Conservation (phyloP, 495 filamentous ascomycete species). For the Aspergillus bridgeri region DNA sequence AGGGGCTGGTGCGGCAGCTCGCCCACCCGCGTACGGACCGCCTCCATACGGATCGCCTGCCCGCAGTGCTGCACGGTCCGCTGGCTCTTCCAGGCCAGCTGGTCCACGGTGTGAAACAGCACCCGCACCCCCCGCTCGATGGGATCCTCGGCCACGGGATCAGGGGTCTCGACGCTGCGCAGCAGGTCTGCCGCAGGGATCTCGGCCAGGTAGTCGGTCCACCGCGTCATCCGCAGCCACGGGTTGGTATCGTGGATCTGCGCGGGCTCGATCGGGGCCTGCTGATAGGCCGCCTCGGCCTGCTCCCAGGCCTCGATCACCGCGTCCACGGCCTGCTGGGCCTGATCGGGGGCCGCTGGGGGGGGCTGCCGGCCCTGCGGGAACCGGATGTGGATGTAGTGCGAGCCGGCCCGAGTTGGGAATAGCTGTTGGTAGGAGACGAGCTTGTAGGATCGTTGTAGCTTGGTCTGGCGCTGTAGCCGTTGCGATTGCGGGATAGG, state of each 20-base stretch:
- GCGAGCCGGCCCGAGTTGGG: background rate
- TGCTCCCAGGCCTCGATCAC: background rate
- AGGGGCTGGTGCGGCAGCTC: background rate
- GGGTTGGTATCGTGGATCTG: no score
- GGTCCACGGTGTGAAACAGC: background rate
- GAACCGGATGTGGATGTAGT: conserved; percentile 1
- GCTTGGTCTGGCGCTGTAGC: background rate
- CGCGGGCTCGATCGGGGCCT: background rate
- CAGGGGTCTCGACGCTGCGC: background rate
- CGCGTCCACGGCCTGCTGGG: background rate
- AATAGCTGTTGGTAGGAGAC: conserved; percentile 1
- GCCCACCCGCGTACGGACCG: background rate
- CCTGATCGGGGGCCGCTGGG: background rate
- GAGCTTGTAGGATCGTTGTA: background rate
- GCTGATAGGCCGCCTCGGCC: background rate
- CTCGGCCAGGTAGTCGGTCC: background rate
- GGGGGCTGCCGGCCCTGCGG: background rate
- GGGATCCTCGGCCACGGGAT: background rate
- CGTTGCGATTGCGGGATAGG: background rate
- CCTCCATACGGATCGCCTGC: background rate
- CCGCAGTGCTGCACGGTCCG: background rate
- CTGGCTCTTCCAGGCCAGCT: background rate
- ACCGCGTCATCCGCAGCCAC: background rate
- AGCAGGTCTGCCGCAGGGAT: background rate
- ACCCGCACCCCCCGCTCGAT: background rate